Base-by-base conservation (phyloP, 768 basidiomycete species). In the Basidioascus undulatus region DNA sequence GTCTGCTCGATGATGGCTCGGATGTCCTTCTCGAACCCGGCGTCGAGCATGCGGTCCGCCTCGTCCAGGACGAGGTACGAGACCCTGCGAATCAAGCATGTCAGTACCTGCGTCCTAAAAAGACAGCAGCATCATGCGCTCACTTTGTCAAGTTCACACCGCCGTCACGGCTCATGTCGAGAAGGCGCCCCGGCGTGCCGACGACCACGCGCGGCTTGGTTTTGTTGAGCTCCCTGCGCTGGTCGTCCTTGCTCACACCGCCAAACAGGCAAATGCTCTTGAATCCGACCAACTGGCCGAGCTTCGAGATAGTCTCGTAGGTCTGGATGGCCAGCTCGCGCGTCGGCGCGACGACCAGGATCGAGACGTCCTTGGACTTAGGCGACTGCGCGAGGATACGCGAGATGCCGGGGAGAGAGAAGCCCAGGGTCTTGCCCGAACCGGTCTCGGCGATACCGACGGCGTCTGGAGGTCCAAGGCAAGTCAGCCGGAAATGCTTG, bases 11-110 rank as follows among this genome's bases (percentile, higher is more conserved):
- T 86, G 53, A 98, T 96, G 44, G 65, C 70, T 39, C 83, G 66
- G 44, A 96, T 92, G 55, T 94, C 92, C 52, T 96, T 92, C 57
- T 98, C 92, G 55, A 98, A 98, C 0, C 89, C 92, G 57, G 78
- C 84, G 57, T 96, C 92, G 37, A 98, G 65, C 89, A 94, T 94
- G 38, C 89, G 69, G 61, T 96, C 89, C 6, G 92, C 92, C 62
- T 98, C 92, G 54, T 98, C 92, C 45, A 98, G 63, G 9, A 94
- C 89, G 18, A 96, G 64, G 60, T 87, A 98, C 32, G 71, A 65
- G 12, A 96, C 84, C 23, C 79, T 83, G 46, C 5, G 40, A 20
- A 30, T 38, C 15, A 46, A 51, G 32, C 41, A 33, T 25, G 35
- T 37, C 15, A 21, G 15, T 12, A 28, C 7, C 7, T 37, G 15